These are phyloP conservation scores for Erythrophleum ivorense DNA, from an alignment of 331 rosid genomes.

Conservation along the genomic window DNA sequence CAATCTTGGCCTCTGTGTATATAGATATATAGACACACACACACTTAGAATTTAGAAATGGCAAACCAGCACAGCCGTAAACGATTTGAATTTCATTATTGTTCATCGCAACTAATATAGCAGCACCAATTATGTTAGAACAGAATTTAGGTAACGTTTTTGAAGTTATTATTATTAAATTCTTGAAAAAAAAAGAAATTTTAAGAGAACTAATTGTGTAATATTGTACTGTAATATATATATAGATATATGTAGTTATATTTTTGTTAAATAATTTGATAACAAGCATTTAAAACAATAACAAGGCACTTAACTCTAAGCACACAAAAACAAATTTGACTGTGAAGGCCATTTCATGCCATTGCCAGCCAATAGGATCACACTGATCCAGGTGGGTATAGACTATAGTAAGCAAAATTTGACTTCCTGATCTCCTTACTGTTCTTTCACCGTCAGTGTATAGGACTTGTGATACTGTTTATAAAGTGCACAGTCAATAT, in stretches of 20 bases:
- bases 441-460: background rate
- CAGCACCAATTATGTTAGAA: too few species aligned
- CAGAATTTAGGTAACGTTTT: too few species aligned
- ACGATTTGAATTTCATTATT: too few species aligned
- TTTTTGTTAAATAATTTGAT: background rate
- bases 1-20: too few species aligned
- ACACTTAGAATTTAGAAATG: too few species aligned
- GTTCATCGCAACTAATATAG: too few species aligned
- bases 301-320: background rate
- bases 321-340: constrained; percentile 6
- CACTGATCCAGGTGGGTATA: background rate
- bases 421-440: background rate
- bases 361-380: constrained; percentile 19
- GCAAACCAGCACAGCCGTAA: too few species aligned
- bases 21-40: too few species aligned
- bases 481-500: background rate
- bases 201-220: background rate
- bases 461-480: background rate
- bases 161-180: too few species aligned
- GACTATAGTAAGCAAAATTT: background rate
- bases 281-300: background rate
- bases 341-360: background rate
- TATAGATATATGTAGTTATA: background rate
- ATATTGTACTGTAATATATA: background rate
- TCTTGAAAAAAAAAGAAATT: too few species aligned